Evolutionary conservation across 352 stramenopile genomes (phyloP), one percentile per base, ranked within the genome.

Genomic region (Phytophthora capsici): DNA sequence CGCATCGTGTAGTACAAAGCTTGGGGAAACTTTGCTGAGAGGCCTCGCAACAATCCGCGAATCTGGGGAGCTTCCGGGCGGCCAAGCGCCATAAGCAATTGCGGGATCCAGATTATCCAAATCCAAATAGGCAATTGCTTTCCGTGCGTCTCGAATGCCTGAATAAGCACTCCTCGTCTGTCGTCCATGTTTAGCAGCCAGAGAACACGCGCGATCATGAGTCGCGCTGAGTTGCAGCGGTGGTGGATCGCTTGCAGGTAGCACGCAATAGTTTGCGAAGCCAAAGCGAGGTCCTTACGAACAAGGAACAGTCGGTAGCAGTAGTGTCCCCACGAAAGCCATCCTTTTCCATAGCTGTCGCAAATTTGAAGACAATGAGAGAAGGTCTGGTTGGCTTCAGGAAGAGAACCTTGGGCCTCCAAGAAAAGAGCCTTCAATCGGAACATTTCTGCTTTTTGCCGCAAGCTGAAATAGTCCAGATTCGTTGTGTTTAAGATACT

Each of bases 101-200:
- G 96, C 17, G 97, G 97, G 49, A 99, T 98, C 97, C 97, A 99
- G 36, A 98, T 96, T 32, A 99, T 96, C 97, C 97, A 99, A 51
- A 99, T 97, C 97, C 97, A 99, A 57, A 98, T 96, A 19, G 97
- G 98, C 14, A 99, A 75, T 50, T 96, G 84, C 60, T 95, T 96
- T 52, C 94, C 95, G 65, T 98, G 90, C 13, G 84, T 93, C 76
- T 99, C 95, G 50, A 99, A 95, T 54, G 95, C 73, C 52, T 93
- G 84, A 34, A 96, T 88, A 7, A 95, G 63, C 40, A 85, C 62
- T 19, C 84, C 84, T 36, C 58, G 63, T 20, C 88, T 77, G 54
- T 98, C 90, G 59, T 98, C 92, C 66, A 95, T 84, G 56, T 85
- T 94, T 13, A 98, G 75, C 55, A 98, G 67, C 90, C 91, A 97